Conservation (phyloP, 2,329 filamentous ascomycete species). For the Periglandula ipomoeae region DNA sequence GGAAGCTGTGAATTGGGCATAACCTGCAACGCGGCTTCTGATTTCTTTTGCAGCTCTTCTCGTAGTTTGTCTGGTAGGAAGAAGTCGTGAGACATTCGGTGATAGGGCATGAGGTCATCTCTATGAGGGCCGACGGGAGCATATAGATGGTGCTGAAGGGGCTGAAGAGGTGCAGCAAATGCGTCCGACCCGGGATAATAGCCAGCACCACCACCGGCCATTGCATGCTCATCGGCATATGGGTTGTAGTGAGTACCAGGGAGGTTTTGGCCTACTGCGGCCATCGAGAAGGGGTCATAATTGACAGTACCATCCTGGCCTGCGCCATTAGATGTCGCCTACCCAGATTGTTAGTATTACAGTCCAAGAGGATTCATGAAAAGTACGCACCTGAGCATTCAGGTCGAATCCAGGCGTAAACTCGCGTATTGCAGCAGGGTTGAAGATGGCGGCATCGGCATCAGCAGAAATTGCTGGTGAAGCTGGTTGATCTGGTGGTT, state of each 20-base stretch:
- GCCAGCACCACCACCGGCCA: slow-evolving; percentile 47
- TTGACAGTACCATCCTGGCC: slow-evolving; percentile 31
- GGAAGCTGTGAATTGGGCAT: slow-evolving; percentile 71
- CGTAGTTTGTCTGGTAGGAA: slow-evolving; percentile 82
- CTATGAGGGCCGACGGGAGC: slow-evolving; percentile 76
- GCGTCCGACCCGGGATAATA: slow-evolving; percentile 56
- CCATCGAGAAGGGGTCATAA: slow-evolving; percentile 58
- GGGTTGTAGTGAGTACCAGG: slow-evolving; percentile 55
- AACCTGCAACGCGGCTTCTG: slow-evolving; percentile 75
- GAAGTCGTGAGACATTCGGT: slow-evolving; percentile 80
- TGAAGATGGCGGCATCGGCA: slow-evolving; percentile 38
- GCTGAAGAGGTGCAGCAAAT: slow-evolving; percentile 47
- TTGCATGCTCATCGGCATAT: slow-evolving; percentile 63
- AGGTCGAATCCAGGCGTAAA: slow-evolving; percentile 52
- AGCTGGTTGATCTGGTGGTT: slow-evolving; percentile 9
- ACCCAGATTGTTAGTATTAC: neutral
- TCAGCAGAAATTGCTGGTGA: slow-evolving; percentile 32
- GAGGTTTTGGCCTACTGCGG: slow-evolving; percentile 42
- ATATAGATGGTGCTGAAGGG: slow-evolving; percentile 87
- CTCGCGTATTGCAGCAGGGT: slow-evolving; percentile 47
- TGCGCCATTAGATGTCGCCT: slow-evolving; percentile 38
- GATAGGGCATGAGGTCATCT: slow-evolving; percentile 74
- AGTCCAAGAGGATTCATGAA: slow-evolving; percentile 1
- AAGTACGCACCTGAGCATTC: slow-evolving; percentile 35
- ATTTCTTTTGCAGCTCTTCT: slow-evolving; percentile 82